Evolutionary conservation across 768 basidiomycete genomes (phyloP).

Genomic region (Suillus discolor): DNA sequence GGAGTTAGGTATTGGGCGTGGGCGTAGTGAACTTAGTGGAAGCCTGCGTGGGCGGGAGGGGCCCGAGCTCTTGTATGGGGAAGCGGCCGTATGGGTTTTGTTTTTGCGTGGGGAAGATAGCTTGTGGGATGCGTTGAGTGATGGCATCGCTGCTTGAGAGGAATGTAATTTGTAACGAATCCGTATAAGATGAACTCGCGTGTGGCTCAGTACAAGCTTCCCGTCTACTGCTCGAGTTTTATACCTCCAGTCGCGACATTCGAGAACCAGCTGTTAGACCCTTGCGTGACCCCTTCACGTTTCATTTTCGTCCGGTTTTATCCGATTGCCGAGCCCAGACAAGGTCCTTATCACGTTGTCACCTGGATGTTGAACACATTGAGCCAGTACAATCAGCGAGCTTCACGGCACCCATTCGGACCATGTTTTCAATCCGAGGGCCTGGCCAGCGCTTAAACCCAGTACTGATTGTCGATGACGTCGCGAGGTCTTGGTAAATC

Average conservation of each 20-base stretch:
- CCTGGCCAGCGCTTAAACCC: background rate
- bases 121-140: background rate
- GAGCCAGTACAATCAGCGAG: background rate
- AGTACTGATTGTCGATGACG: background rate
- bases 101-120: background rate
- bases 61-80: background rate
- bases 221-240: background rate
- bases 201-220: background rate
- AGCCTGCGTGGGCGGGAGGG: slow-evolving; percentile 4
- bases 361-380: background rate
- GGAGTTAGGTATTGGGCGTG: slow-evolving; percentile 77
- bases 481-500: background rate
- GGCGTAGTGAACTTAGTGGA: slow-evolving; percentile 11
- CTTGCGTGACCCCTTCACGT: background rate
- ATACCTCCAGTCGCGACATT: background rate
- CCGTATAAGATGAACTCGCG: background rate
- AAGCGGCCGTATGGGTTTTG: background rate
- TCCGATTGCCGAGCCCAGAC: background rate
- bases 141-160: background rate
- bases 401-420: background rate
- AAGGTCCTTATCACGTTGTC: background rate
- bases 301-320: slow-evolving; percentile 1
- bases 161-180: background rate
- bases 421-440: too few relatives aligned
- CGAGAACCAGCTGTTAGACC: background rate